Base-by-base conservation (phyloP, 2,329 filamentous ascomycete species). In the Exophiala sideris region DNA sequence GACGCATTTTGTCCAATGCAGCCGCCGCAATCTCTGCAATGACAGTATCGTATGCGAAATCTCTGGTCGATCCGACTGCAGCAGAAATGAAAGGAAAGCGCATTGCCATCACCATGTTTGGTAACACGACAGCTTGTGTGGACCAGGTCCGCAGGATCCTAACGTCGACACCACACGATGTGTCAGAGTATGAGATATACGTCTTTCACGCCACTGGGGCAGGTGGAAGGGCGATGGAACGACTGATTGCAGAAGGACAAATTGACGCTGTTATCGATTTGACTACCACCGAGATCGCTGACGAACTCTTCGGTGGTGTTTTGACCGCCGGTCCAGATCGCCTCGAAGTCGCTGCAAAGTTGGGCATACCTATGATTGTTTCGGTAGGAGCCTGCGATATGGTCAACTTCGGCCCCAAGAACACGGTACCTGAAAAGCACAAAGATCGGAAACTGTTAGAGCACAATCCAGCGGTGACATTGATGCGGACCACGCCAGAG, bases 101-200 rank as follows among this genome's bases (percentile, higher is more conserved):
- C 0, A 73, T 89, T 5, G 86, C 79, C 0, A 79, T 88, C 20
- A 87, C 85, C 2, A 89, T 89, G 86, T 89, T 88, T 64, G 86
- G 86, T 2, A 85, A 89, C 5, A 89, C 86, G 0, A 89, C 85
- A 0, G 84, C 85, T 0, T 81, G 79, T 9, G 85, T 84, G 0
- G 79, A 84, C 44, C 69, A 67, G 1, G 79, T 85, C 1, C 76
- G 83, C 0, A 53, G 46, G 5, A 52, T 64, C 32, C 53, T 65
- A 18, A 59, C 61, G 5, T 56, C 62, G 5, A 50, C 61, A 21
- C 62, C 62, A 5, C 56, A 64, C 20, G 57, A 64, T 38, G 54
- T 60, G n/a, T 60, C 59, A 1, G 61, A 67, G 1, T 75, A 80
- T 46, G 85, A 88, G 60, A 76, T 79, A 2, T 85, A 82, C 59